Evolutionary conservation across 148 eudicot species (phyloP), one percentile per base, ranked within the genome.

Genomic region (Drosera capensis): DNA sequence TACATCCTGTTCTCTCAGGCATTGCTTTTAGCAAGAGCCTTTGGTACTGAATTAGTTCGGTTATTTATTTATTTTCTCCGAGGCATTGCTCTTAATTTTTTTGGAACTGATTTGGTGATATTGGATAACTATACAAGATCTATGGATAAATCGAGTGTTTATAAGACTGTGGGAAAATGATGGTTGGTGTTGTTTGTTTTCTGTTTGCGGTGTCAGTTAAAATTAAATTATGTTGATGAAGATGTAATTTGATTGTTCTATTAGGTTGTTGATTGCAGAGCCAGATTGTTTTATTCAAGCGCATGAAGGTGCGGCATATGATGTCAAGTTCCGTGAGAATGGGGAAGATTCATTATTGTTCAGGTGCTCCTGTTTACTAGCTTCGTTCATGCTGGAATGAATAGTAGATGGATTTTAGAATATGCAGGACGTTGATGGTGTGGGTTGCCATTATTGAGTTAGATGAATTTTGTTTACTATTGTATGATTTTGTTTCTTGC

Each of bases 241-340:
- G 5, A 2, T 5, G 9, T 5, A 15, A 34, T 34, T 2, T 9
- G n/a, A 2, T n/a, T n/a, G n/a, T n/a, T n/a, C n/a, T n/a, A 34
- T 4, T 49, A 59, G 73, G 60, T 65, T 67, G 52, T 23, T 59
- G 55, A 66, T 54, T 39, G 88, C 85, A 23, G 70, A 79, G 62
- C 88, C 99, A 19, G 62, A 44, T 46, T 66, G 79, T 56, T 64
- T 60, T 43, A 52, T 74, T 53, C 78, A 62, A 65, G 99, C 82
- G 43, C 99, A 90, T 43, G 77, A 81, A 42, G 99, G 99, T 25
- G 95, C 99, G 34, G 85, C 93, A 54, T 90, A 90, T 55, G 99
- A 90, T 80, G 88, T 90, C 43, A 67, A 85, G 49, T 90, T 90
- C 51, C 78, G 74, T 6, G 79, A 67, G 5, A 44, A 56, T 1